These are phyloP conservation scores for Beauveria varroae DNA, from an alignment of 2,329 filamentous ascomycete genomes.

Conservation along the genomic window DNA sequence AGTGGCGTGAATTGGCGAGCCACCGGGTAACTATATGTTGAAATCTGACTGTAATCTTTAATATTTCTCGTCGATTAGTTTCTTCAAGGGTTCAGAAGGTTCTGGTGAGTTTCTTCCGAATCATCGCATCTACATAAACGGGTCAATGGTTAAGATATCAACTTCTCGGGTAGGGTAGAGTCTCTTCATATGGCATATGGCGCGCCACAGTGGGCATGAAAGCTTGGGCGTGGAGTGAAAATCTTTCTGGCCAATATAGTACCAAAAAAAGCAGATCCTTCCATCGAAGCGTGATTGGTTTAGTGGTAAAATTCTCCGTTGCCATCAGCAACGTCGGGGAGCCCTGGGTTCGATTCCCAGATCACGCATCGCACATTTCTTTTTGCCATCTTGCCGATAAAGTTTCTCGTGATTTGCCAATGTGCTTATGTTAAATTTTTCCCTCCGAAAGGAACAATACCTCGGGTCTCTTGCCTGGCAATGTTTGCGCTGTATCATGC, in stretches of 20 bases:
- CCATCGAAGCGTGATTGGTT: constrained; percentile 17
- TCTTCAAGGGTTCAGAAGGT: too few relatives aligned
- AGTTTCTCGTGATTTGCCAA: neutral
- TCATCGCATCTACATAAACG: too few relatives aligned
- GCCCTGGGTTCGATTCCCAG: constrained; percentile 18
- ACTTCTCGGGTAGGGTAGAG: neutral
- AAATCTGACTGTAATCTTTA: too few relatives aligned
- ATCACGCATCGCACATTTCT: constrained; percentile 13
- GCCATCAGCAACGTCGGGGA: constrained; percentile 17
- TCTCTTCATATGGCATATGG: neutral
- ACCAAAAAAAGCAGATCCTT: rapidly evolving
- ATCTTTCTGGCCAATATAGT: neutral
- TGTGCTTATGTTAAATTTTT: neutral
- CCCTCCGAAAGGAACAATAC: neutral
- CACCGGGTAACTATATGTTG: too few relatives aligned
- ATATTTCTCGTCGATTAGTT: too few relatives aligned
- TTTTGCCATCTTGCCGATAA: neutral
- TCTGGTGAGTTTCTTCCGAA: too few relatives aligned
- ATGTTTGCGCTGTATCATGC: too few relatives aligned
- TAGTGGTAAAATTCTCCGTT: constrained; percentile 18
- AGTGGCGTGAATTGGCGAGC: too few relatives aligned
- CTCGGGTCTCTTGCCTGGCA: too few relatives aligned
- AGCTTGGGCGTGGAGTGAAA: neutral
- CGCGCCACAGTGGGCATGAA: neutral
- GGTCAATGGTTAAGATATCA: too few relatives aligned